Percentiles rank a stretch among this genome's conserved stretches.
phyloP scores from a whole-genome alignment of 2,329 filamentous ascomycete species.

The Colletotrichum eleusines region DNA sequence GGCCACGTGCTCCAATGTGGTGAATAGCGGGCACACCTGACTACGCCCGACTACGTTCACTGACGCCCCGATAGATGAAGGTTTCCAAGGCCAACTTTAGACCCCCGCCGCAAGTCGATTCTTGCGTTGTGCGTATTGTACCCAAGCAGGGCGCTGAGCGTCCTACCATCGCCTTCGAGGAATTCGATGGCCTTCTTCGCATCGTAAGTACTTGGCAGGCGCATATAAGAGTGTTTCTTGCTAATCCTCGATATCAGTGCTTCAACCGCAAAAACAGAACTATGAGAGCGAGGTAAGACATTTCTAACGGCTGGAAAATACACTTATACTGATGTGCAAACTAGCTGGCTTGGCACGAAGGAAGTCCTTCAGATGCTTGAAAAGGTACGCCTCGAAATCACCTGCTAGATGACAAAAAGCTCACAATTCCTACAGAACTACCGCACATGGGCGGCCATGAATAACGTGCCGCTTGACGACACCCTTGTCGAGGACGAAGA shows the following conservation, averaged over 20 bases:
- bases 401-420: not conserved
- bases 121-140: conserved; percentile 88
- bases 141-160: conserved; percentile 82
- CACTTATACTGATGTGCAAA: not conserved
- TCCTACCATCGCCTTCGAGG: conserved; percentile 91
- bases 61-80: conserved; percentile 38
- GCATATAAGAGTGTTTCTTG: too few relatives aligned
- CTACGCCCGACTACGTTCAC: too few relatives aligned
- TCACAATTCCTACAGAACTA: conserved; percentile 72
- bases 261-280: conserved; percentile 88
- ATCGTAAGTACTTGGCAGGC: conserved; percentile 63
- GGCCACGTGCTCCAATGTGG: conserved; percentile 42
- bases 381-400: conserved; percentile 46
- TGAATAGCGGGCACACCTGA: conserved; percentile 3
- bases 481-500: conserved; percentile 58
- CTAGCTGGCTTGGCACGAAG: conserved; percentile 80
- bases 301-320: not conserved
- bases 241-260: conserved; percentile 44
- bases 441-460: conserved; percentile 88
- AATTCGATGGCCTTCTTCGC: conserved; percentile 91
- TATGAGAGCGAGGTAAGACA: conserved; percentile 67
- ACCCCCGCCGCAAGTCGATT: conserved; percentile 92
- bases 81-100: conserved; percentile 78
- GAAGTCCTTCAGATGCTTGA: conserved; percentile 87
- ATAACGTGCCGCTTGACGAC: conserved; percentile 83